Percentiles rank a stretch among this genome's conserved stretches.
phyloP scores from a whole-genome alignment of 495 filamentous ascomycete species.

The Penicillium samsonianum region DNA sequence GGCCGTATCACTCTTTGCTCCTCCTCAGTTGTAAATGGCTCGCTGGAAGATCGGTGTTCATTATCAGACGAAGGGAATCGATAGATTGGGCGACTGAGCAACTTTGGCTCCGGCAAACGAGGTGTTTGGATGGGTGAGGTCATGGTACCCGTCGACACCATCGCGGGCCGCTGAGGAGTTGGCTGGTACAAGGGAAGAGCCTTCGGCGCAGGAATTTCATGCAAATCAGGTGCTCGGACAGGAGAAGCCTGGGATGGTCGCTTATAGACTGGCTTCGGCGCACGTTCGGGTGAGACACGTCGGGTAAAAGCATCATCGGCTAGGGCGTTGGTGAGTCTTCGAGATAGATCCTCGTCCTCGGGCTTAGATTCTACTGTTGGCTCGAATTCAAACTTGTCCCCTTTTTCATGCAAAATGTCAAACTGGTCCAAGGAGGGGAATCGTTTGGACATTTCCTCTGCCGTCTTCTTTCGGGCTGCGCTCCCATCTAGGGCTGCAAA shows the following conservation, averaged over 20 bases:
- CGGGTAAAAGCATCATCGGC: slow-evolving; percentile 86
- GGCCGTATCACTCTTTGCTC: slow-evolving; percentile 17
- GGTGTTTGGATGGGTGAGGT: slow-evolving; percentile 73
- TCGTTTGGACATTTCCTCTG: slow-evolving; percentile 78
- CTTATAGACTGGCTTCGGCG: slow-evolving; percentile 25
- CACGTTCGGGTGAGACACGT: slow-evolving; percentile 38
- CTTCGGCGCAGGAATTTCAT: slow-evolving; percentile 27
- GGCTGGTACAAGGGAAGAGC: slow-evolving; percentile 57
- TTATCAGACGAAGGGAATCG: slow-evolving; percentile 60
- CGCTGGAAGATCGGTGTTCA: slow-evolving; percentile 57
- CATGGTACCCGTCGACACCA: slow-evolving; percentile 96
- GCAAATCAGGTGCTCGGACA: slow-evolving; percentile 21
- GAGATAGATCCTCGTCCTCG: slow-evolving; percentile 63
- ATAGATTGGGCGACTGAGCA: slow-evolving; percentile 55
- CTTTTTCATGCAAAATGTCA: slow-evolving; percentile 81
- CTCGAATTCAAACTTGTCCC: slow-evolving; percentile 86
- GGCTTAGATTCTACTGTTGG: slow-evolving; percentile 49
- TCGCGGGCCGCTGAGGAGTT: slow-evolving; percentile 59
- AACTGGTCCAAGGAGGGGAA: slow-evolving; percentile 96
- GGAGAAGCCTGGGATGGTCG: slow-evolving; percentile 36
- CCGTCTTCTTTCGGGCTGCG: slow-evolving; percentile 50
- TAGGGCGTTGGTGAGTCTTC: slow-evolving; percentile 76
- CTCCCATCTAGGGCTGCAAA: slow-evolving; percentile 81
- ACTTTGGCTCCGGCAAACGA: slow-evolving; percentile 43
- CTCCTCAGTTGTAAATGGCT: slow-evolving; percentile 40